phyloP scores from a whole-genome alignment of 2,329 filamentous ascomycete species.

The Ophiostoma quercus region DNA sequence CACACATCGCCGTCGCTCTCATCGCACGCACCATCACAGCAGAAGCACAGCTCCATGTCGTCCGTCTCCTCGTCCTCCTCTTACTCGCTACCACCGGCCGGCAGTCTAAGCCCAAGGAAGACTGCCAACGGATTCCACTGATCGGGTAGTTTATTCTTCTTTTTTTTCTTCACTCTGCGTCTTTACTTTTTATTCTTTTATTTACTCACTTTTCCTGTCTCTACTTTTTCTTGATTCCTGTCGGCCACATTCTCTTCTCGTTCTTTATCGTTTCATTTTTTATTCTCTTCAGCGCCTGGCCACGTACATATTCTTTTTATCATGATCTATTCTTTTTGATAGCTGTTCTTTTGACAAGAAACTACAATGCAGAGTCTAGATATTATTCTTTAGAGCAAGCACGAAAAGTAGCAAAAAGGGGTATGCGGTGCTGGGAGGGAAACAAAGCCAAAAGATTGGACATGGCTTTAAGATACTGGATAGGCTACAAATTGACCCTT shows the following conservation, averaged over 20 bases:
- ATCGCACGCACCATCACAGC: constrained; percentile 14
- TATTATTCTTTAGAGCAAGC: background rate
- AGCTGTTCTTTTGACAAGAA: background rate
- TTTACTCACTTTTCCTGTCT: background rate
- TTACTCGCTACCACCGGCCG: constrained; percentile 13
- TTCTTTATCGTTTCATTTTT: background rate
- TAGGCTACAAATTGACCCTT: background rate
- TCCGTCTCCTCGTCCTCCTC: constrained; percentile 21
- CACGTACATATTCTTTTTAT: background rate
- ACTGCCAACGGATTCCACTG: constrained; percentile 1
- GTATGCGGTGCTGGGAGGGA: background rate
- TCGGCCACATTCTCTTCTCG: background rate
- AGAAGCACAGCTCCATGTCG: constrained; percentile 20
- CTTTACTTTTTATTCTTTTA: constrained; percentile 6
- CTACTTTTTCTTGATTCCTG: background rate
- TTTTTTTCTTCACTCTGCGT: background rate
- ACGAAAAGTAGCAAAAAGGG: background rate
- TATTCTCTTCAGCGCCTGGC: constrained; percentile 1
- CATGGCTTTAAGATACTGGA: background rate
- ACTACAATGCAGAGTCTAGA: background rate
- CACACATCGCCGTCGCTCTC: constrained; percentile 11
- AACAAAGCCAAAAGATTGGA: background rate
- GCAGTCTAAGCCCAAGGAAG: constrained; percentile 22
- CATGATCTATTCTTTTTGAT: constrained; percentile 6
- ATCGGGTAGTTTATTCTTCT: background rate